Base-by-base conservation (phyloP, 192 early-diverging fungal species). In the Coemansia sp. region DNA sequence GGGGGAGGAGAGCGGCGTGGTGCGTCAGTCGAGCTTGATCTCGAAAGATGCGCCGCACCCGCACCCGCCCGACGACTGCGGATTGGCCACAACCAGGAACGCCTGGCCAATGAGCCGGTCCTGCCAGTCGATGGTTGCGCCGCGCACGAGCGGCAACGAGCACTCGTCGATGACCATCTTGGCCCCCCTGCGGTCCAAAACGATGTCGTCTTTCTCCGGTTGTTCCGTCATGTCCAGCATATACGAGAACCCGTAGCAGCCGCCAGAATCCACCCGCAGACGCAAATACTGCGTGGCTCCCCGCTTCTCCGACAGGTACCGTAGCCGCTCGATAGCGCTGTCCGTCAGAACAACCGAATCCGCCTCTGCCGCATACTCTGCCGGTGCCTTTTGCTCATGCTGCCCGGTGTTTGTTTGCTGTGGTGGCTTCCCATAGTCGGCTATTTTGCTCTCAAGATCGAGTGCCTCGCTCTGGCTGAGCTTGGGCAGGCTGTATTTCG, bases 171-270 rank as follows among this genome's bases (percentile, higher is more conserved):
- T 60, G 17, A 92, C 77, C 35, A 90, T 72, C n/a, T 78, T 82
- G 2, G 77, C 86, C 23, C 87, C 87, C 17, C 80, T 63, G 35
- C 82, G 83, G 23, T 87, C 88, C 62, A 89, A 81, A 5, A 89
- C 59, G 40, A 85, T 67, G 53, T 92, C 90, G 53, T 89, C 83
- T 14, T 79, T 75, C 32, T 85, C 79, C 11, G 80, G 75, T 49
- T 60, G 55, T 15, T 83, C 81, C 0, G 80, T 83, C 60, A 92
- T 72, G 36, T 90, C 85, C 77, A 90, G 78, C 53, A 83, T 81
- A 64, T 92, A 88, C 60, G 88, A 87, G 61, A 87, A 92, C 32
- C 90, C 90, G 45, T 92, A 89, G 68, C 90, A 92, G 17, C 90
- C 90, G 24, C 90, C 90, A 3, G 90, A 87, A 45, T 92, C 90